These are phyloP conservation scores for Xylariaceae sp. DNA, from an alignment of 2,329 filamentous ascomycete species.

Conservation along the genomic window DNA sequence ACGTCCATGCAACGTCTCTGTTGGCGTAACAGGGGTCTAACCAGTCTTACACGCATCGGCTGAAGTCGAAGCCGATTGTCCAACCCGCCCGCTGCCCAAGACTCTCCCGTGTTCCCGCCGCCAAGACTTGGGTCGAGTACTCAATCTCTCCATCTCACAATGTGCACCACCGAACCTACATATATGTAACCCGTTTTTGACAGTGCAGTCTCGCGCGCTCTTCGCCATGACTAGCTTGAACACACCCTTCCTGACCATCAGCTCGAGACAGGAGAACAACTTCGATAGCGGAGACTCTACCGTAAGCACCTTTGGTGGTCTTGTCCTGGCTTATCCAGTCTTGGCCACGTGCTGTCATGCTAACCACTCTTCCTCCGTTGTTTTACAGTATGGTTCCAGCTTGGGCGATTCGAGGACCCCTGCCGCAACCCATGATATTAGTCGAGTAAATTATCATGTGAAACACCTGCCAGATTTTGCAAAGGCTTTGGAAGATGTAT, in stretches of 20 bases:
- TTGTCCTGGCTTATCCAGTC: no score
- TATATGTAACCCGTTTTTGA: no score
- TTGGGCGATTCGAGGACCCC: constrained; percentile 34
- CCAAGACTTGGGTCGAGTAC: no score
- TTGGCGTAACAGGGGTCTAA: no score
- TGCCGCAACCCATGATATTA: constrained; percentile 50
- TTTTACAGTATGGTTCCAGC: constrained; percentile 41
- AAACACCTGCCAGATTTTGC: constrained; percentile 52
- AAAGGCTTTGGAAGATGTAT: constrained; percentile 50
- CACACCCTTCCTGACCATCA: constrained; percentile 49
- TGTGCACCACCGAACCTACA: no score
- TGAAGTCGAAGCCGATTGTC: no score
- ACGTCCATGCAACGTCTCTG: neutral
- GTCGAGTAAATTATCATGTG: constrained; percentile 53
- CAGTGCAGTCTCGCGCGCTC: neutral
- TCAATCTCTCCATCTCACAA: no score
- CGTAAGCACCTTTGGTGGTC: no score
- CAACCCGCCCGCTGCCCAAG: neutral
- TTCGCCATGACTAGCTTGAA: constrained; percentile 38
- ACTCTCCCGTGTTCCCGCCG: constrained; percentile 5
- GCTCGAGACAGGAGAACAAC: constrained; percentile 43
- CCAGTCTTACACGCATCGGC: no score
- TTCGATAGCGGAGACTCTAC: constrained; percentile 44
- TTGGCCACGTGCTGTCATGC: no score
- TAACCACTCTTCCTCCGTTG: constrained; percentile 30